These are phyloP conservation scores for Talaromyces sp. DNA, from an alignment of 2,329 filamentous ascomycete genomes.

Conservation along the genomic window DNA sequence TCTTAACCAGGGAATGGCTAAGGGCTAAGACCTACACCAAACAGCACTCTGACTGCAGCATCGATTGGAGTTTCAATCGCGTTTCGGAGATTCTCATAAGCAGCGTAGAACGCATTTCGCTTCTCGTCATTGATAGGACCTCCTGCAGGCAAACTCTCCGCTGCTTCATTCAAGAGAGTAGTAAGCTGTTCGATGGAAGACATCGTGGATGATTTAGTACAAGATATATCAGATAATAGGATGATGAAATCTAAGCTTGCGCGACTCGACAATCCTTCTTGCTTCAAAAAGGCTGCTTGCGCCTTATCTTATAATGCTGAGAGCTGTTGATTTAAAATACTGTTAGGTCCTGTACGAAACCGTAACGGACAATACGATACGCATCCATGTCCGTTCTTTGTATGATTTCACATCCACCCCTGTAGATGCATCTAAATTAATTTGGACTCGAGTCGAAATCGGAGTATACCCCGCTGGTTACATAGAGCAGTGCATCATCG, in stretches of 20 bases:
- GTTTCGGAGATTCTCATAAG: not conserved
- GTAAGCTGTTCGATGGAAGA: not conserved
- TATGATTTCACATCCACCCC: not conserved
- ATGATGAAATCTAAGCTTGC: not conserved
- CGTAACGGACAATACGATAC: not conserved
- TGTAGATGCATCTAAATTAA: not conserved
- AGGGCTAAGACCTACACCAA: not conserved
- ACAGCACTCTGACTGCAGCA: not conserved
- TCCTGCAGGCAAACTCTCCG: not conserved
- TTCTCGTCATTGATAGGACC: not conserved
- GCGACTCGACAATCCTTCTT: not conserved
- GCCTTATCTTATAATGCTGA: not conserved
- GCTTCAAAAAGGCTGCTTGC: not conserved
- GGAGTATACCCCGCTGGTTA: not conserved
- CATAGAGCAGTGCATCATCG: not conserved
- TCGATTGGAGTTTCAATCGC: not conserved
- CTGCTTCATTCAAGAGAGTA: not conserved
- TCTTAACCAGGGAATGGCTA: no score
- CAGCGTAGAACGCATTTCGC: not conserved
- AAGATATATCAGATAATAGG: not conserved
- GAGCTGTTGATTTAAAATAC: not conserved
- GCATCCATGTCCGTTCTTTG: not conserved
- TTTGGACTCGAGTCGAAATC: not conserved
- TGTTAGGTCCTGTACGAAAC: not conserved
- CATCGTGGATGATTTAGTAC: not conserved